Evolutionary conservation across 352 stramenopile genomes (phyloP).

Genomic region (Phytophthora palmivora): DNA sequence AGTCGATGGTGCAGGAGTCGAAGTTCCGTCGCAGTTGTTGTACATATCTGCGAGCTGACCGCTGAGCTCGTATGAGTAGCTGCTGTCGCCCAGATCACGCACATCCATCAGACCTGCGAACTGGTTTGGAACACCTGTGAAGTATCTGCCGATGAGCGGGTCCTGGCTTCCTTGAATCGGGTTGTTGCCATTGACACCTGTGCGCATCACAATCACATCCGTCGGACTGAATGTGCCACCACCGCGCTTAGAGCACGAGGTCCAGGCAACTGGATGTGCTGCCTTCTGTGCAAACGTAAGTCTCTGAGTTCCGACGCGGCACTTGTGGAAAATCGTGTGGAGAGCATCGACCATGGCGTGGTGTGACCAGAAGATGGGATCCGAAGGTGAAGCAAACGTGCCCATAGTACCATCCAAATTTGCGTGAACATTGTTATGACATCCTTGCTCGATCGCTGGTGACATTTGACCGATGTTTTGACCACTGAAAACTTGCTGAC

Average conservation of each 20-base stretch:
- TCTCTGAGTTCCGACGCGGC: too few relatives aligned
- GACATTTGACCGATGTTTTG: conserved; percentile 68
- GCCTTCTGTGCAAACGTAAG: too few relatives aligned
- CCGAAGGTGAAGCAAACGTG: conserved; percentile 52
- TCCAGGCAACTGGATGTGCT: too few relatives aligned
- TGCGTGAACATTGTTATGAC: conserved; percentile 72
- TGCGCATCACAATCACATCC: conserved; percentile 55
- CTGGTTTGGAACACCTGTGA: conserved; percentile 41
- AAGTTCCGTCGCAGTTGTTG: conserved; percentile 46
- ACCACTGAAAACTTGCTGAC: conserved; percentile 54
- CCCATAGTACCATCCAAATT: conserved; percentile 54
- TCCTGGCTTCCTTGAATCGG: conserved; percentile 46
- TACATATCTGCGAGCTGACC: conserved; percentile 53
- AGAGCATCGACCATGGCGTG: conserved; percentile 44
- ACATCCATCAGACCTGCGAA: too few relatives aligned
- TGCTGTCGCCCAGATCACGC: conserved; percentile 50
- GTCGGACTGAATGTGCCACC: conserved; percentile 48
- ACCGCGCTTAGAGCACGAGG: conserved; percentile 40
- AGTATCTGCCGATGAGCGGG: conserved; percentile 50
- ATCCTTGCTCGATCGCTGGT: conserved; percentile 46
- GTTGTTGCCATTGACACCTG: conserved; percentile 41
- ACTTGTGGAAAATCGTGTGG: too few relatives aligned
- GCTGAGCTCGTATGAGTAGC: conserved; percentile 68
- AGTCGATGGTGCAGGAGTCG: conserved; percentile 14
- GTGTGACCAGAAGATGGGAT: conserved; percentile 84